phyloP scores from a whole-genome alignment of 805 yeast species.

The Wickerhamomyces canadensis region DNA sequence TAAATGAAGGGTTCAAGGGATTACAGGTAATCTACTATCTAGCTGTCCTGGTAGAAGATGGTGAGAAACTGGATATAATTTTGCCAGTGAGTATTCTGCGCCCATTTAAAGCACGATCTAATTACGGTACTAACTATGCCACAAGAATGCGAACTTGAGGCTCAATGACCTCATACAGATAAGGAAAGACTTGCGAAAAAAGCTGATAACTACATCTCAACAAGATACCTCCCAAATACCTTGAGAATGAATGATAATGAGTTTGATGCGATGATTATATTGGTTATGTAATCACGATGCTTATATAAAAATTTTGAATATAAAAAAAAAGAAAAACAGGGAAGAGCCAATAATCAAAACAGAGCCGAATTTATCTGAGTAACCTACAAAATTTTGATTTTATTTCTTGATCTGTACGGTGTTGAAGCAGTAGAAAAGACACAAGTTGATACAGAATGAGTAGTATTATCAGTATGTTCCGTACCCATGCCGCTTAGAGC shows the following conservation, averaged over 20 bases:
- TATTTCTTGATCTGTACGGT: not conserved
- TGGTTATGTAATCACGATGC: too few relatives aligned
- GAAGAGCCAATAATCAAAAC: not conserved
- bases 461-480: conserved; percentile 36
- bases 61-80: conserved; percentile 24
- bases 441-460: too few relatives aligned
- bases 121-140: not conserved
- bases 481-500: too few relatives aligned
- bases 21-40: conserved; percentile 62
- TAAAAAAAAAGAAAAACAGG: not conserved
- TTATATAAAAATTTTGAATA: not conserved
- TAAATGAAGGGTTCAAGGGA: conserved; percentile 72
- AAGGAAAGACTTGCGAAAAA: conserved; percentile 6
- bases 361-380: not conserved
- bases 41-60: conserved; percentile 47
- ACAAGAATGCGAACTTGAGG: conserved; percentile 8
- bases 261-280: too few relatives aligned
- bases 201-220: not conserved
- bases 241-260: too few relatives aligned
- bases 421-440: too few relatives aligned
- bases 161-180: conserved; percentile 8
- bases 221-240: too few relatives aligned
- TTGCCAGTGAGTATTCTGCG: conserved; percentile 25
- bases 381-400: not conserved
- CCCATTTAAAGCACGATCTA: not conserved